Percentiles rank a stretch among this genome's conserved stretches.
Evolutionary conservation across 140 eudicot species (phyloP).

Genomic region (Flaveria floridana): DNA sequence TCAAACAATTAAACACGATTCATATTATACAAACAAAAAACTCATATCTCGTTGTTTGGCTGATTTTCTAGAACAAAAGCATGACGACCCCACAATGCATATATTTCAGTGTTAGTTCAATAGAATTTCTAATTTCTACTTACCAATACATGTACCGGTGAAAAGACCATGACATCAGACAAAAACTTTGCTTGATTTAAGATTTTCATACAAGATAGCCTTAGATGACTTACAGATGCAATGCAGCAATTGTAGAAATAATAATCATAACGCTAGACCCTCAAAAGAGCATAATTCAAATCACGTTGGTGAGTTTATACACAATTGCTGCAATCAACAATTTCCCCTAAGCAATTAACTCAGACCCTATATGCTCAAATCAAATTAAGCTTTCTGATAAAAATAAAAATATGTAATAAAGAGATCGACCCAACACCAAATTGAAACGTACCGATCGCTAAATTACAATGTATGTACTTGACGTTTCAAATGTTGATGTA

Average conservation of each 20-base stretch:
- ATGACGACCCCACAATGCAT: slow-evolving; percentile 1
- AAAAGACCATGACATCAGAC: background rate
- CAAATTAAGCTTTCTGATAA: background rate
- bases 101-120: background rate
- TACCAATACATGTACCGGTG: background rate
- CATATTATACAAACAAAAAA: background rate
- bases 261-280: background rate
- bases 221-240: slow-evolving; percentile 17
- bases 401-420: background rate
- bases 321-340: slow-evolving; percentile 3
- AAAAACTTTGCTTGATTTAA: background rate
- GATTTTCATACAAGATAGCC: background rate
- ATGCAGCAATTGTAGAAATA: slow-evolving; percentile 11
- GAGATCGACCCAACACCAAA: slow-evolving; percentile 13
- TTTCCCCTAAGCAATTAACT: background rate
- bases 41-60: background rate
- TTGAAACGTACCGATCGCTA: slow-evolving; percentile 16
- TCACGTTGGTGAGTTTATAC: background rate
- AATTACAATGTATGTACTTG: slow-evolving; percentile 26
- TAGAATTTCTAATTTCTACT: background rate
- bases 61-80: background rate
- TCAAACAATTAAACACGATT: background rate
- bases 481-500: slow-evolving; percentile 12
- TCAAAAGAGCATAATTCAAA: background rate
- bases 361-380: background rate